phyloP scores from a whole-genome alignment of 1,284 basidiomycete genomes.

The Farysia itapuensis region DNA sequence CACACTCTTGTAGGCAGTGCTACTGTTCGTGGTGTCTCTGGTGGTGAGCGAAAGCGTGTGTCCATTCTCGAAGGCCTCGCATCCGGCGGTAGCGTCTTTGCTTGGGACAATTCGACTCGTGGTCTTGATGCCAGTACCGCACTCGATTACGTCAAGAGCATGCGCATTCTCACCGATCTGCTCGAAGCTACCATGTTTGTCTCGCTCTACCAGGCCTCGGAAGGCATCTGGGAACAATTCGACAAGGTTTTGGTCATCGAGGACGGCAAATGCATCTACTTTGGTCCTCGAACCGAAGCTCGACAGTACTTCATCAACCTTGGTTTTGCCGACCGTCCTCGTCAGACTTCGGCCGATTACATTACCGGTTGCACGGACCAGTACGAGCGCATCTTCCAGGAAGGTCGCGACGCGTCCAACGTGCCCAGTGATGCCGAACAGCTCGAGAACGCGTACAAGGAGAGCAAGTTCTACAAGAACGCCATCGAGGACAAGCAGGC shows the following conservation, averaged over 20 bases:
- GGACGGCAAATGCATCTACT: constrained; percentile 54
- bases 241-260: constrained; percentile 60
- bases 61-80: constrained; percentile 71
- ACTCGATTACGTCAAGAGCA: constrained; percentile 72
- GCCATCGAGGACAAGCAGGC: constrained; percentile 65
- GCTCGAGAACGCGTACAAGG: constrained; percentile 72
- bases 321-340: constrained; percentile 61
- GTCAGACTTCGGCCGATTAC: constrained; percentile 69
- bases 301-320: constrained; percentile 50
- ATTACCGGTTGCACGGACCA: constrained; percentile 48
- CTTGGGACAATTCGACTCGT: constrained; percentile 72
- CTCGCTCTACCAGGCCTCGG: constrained; percentile 71
- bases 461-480: constrained; percentile 65
- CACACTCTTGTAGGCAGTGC: constrained; percentile 74
- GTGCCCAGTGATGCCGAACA: constrained; percentile 74
- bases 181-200: constrained; percentile 76
- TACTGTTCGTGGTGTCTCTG: constrained; percentile 74
- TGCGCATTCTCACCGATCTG: constrained; percentile 77
- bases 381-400: constrained; percentile 65
- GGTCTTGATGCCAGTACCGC: constrained; percentile 85
- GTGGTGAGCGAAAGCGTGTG: constrained; percentile 67
- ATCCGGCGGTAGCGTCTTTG: constrained; percentile 66
- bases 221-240: constrained; percentile 66
- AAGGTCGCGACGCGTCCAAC: constrained; percentile 68
- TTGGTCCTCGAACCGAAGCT: constrained; percentile 45